Percentiles rank a stretch among this genome's conserved stretches.
Conservation (phyloP, 306 rosid species). For the Cucumis cinereus region DNA sequence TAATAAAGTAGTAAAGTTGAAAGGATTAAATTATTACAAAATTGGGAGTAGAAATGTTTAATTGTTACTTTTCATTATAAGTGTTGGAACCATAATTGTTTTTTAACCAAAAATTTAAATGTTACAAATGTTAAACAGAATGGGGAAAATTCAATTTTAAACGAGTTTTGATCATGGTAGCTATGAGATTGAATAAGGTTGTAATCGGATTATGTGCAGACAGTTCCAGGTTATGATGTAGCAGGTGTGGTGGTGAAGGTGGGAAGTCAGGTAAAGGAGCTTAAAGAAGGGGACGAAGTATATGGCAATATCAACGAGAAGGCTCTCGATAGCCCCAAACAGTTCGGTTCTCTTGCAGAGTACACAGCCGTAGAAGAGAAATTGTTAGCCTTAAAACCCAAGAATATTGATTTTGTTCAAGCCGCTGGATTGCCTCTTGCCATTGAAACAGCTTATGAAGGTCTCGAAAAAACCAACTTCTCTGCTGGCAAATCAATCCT, state of each 20-base stretch:
- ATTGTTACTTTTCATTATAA: too few relatives aligned
- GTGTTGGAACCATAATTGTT: too few relatives aligned
- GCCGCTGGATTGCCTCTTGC: slow-evolving; percentile 85
- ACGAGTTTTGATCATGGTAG: background rate
- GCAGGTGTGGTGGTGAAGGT: slow-evolving; percentile 84
- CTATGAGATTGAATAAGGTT: background rate
- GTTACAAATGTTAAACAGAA: background rate
- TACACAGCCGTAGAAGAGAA: slow-evolving; percentile 86
- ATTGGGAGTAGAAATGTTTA: too few relatives aligned
- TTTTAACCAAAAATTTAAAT: too few relatives aligned
- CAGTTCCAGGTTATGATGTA: slow-evolving; percentile 92
- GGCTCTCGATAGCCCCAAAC: slow-evolving; percentile 74
- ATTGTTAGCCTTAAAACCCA: slow-evolving; percentile 66
- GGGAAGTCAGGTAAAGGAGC: slow-evolving; percentile 61
- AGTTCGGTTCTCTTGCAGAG: slow-evolving; percentile 83
- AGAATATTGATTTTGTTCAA: slow-evolving; percentile 61
- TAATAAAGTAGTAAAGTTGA: too few relatives aligned
- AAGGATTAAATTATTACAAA: too few relatives aligned
- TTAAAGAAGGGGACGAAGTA: slow-evolving; percentile 81
- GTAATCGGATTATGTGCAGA: slow-evolving; percentile 26
- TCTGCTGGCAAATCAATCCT: slow-evolving; percentile 81
- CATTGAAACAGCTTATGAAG: slow-evolving; percentile 86
- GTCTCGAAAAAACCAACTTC: slow-evolving; percentile 67
- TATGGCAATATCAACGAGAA: slow-evolving; percentile 83
- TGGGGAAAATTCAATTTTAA: too few relatives aligned